Base-by-base conservation (phyloP, 2,329 filamentous ascomycete genomes). In the Penicillium sp. region DNA sequence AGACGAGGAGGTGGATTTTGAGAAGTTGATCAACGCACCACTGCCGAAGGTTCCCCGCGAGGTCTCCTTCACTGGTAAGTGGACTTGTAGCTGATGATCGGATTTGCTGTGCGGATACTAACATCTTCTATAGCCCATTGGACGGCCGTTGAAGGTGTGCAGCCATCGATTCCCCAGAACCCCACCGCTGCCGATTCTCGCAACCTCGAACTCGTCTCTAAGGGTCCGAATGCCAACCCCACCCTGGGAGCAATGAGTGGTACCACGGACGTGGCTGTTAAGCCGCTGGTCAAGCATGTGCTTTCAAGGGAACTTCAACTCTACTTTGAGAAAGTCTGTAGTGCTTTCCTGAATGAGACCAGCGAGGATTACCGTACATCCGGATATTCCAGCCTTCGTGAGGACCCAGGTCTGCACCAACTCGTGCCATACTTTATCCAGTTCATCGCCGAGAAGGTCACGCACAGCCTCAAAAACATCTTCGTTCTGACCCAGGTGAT, bases 1-100 rank as follows among this genome's bases (percentile, higher is more conserved):
- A 66, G 93, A 99, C 68, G 93, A 99, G 66, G 93, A 99, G 75
- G 86, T 97, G 46, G 93, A 99, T 71, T 97, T 99, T 66, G 93
- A 99, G 75, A 97, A 97, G 77, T 77, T 99, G 59, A 96, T 99
- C 68, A 99, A 99, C 73, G 90, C 90, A 57, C 89, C 93, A 4
- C 73, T 99, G 58, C 93, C 93, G 22, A 96, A 95, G 71, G 91
- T 99, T 27, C 93, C 93, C 29, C 80, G 92, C 41, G 93, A 99
- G 70, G 87, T 93, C 62, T 89, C 84, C 53, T 92, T 96, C 66
- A 97, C 92, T 34, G 87, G 89, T 92, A 75, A 49, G 78, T 59
- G 5, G 5, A 44, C 19, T 18, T 22, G 14, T 43, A 9, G 22
- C 41, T 27, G 9, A 14, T 29, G 50, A 37, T 9, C n/a, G 7